Conservation (phyloP, 2,329 filamentous ascomycete species). For the Ophiostoma sp. region DNA sequence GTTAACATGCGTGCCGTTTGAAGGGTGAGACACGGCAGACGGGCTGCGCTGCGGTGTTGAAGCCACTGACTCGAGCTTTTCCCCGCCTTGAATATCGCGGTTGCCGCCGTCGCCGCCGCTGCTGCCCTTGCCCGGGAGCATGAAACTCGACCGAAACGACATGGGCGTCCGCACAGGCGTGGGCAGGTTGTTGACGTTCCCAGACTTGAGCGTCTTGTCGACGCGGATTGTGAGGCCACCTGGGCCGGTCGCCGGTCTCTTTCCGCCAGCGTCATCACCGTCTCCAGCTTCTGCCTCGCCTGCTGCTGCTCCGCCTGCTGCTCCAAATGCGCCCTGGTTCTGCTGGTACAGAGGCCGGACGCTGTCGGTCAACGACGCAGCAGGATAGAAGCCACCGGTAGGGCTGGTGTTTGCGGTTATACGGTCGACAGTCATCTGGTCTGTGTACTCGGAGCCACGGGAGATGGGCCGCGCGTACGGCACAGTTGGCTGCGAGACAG, state of each 20-base stretch:
- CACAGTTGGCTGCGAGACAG: constrained; percentile 35
- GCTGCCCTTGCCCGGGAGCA: constrained; percentile 42
- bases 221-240: constrained; percentile 52
- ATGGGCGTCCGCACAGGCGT: constrained; percentile 65
- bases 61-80: constrained; percentile 75
- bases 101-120: constrained; percentile 45
- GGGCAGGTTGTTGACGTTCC: constrained; percentile 39
- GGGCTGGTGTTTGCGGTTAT: constrained; percentile 70
- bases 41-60: constrained; percentile 62
- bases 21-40: constrained; percentile 28
- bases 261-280: neutral
- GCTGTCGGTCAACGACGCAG: constrained; percentile 67
- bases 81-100: constrained; percentile 61
- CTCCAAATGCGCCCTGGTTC: constrained; percentile 17
- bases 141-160: constrained; percentile 72
- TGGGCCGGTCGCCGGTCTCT: neutral
- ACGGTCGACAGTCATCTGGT: constrained; percentile 64
- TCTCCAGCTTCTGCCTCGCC: neutral
- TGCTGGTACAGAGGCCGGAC: constrained; percentile 64
- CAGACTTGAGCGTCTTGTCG: constrained; percentile 53
- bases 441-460: constrained; percentile 74
- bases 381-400: constrained; percentile 51
- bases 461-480: constrained; percentile 59
- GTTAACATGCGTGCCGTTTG: constrained; percentile 35
- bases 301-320: constrained; percentile 26